Base-by-base conservation (phyloP, 768 basidiomycete species). In the Suillus paluster region DNA sequence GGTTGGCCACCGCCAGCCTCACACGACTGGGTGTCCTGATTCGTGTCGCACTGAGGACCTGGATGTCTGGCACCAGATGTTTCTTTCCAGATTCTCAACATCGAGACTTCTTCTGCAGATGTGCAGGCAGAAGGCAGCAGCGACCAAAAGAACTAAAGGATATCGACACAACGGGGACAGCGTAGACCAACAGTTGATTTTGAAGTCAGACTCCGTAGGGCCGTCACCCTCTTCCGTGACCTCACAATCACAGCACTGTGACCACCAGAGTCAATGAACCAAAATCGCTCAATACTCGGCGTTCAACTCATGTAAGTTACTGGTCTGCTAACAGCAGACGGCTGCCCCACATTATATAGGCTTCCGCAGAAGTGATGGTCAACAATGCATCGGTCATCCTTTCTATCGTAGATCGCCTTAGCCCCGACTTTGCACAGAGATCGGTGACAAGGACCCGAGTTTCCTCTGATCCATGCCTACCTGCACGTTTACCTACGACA, bases 401-500 rank as follows among this genome's bases (percentile, higher is more conserved):
- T 19, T 63, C 63, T 23, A 66, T 80, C n/a, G 68, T 68, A 36
- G 70, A 72, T 52, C 68, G 67, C 21, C 61, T 76, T 27, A 50
- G 65, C 39, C 61, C 66, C 27, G 69, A 71, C 10, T 46, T 63
- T 34, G 49, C 46, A 44, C 58, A 60, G 10, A 65, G 66, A 36
- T 75, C 76, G 14, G 42, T 49, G 25, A 58, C 75, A 57, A 80
- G 84, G 61, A 75, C 70, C 62, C 81, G 81, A 46, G 66, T 85
- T 3, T 65, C 65, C 10, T 81, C 85, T 4, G 78, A 84, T 11
- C 83, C 83, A 60, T 89, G 88, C 71, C 79, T 92, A 38, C 89
- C 86, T 36, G 84, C 82, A 57, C 82, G 90, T n/a, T 81, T 92
- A 49, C 91, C 91, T 15, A 83, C 87, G 9, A 81, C 77, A 63